Conservation (phyloP, 805 yeast genomes). For the Saturnispora quitensis region DNA sequence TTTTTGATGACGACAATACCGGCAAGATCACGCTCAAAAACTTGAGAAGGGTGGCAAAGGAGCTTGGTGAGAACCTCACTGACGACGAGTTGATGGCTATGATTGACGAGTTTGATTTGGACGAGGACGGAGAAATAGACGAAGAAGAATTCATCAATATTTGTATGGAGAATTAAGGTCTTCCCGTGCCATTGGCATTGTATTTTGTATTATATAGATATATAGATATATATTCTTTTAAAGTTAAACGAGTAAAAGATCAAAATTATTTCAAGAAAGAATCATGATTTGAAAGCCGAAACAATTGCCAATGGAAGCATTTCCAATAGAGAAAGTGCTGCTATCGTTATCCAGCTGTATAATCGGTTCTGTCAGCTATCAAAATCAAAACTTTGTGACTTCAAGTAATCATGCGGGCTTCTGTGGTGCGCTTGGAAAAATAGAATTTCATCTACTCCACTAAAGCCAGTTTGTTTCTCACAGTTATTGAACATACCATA, state of each 20-base stretch:
- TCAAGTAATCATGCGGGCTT: neutral
- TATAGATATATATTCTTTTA: neutral
- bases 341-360: neutral
- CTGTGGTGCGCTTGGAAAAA: slow-evolving; percentile 3
- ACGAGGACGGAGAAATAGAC: slow-evolving; percentile 90
- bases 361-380: neutral
- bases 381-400: neutral
- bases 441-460: neutral
- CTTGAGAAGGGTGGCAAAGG: slow-evolving; percentile 82
- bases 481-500: neutral
- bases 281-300: neutral
- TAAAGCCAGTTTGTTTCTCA: neutral
- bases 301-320: neutral
- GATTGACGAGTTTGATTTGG: slow-evolving; percentile 96
- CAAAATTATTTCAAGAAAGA: neutral
- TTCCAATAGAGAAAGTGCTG: too few relatives aligned
- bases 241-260: neutral
- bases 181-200: neutral
- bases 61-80: slow-evolving; percentile 80
- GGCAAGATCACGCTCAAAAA: slow-evolving; percentile 80
- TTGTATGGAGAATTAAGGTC: slow-evolving; percentile 56
- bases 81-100: slow-evolving; percentile 92
- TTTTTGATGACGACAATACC: slow-evolving; percentile 81
- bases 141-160: slow-evolving; percentile 87
- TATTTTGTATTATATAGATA: neutral